A percentile compares a stretch with the other conserved stretches of the same genome.
Evolutionary conservation across 257 asterid species (phyloP).

Genomic region (Solanum bukasovii): DNA sequence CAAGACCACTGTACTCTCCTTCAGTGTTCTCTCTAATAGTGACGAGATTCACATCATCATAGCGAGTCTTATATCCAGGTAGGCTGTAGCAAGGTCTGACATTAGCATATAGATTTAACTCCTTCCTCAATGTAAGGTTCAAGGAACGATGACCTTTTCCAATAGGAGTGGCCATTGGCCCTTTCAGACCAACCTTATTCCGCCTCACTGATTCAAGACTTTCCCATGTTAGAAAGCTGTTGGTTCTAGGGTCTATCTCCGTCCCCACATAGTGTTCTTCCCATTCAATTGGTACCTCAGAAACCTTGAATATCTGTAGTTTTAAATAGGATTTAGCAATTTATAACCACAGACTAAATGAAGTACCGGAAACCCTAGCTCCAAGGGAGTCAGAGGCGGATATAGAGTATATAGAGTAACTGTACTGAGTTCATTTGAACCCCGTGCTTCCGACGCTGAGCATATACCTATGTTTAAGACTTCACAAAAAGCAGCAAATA

Average conservation of each 20-base stretch:
- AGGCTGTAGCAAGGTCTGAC: conserved; percentile 95
- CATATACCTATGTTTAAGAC: not conserved
- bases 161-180: conserved; percentile 98
- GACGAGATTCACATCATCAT: conserved; percentile 79
- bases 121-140: conserved; percentile 91
- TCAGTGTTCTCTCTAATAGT: conserved; percentile 60
- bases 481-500: not conserved
- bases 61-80: conserved; percentile 92
- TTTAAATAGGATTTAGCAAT: not conserved
- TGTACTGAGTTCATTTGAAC: not conserved
- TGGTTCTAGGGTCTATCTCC: conserved; percentile 87
- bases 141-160: conserved; percentile 97
- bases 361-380: not conserved
- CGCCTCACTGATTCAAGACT: conserved; percentile 83
- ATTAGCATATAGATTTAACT: conserved; percentile 87
- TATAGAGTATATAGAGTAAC: not conserved
- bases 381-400: not conserved
- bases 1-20: conserved; percentile 52
- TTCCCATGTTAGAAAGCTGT: conserved; percentile 95
- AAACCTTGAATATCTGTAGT: conserved; percentile 56
- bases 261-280: conserved; percentile 88
- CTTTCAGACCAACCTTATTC: conserved; percentile 88
- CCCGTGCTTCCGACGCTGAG: not conserved
- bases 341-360: not conserved
- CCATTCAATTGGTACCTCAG: conserved; percentile 94